Percentiles rank a stretch among this genome's conserved stretches.
These are phyloP conservation scores for Paraurostyla sp. DNA, from an alignment of 73 alveolate genomes.

Conservation along the genomic window DNA sequence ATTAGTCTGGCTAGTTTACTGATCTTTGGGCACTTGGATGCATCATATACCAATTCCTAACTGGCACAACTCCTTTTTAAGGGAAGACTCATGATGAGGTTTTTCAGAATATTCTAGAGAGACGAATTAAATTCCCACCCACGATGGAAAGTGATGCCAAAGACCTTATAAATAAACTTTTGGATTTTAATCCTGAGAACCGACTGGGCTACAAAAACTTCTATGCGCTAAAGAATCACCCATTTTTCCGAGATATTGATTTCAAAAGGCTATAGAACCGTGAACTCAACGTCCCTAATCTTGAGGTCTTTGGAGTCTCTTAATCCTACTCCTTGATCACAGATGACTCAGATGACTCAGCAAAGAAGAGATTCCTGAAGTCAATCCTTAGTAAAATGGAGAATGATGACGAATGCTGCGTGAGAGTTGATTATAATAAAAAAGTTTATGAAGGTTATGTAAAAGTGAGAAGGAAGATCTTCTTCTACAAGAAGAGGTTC, in stretches of 20 bases:
- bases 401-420: background rate
- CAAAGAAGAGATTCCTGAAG: background rate
- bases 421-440: background rate
- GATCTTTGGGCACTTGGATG: slow-evolving; percentile 78
- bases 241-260: slow-evolving; percentile 19
- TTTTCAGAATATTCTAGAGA: slow-evolving; percentile 55
- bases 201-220: slow-evolving; percentile 27
- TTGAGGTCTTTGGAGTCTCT: background rate
- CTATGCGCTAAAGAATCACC: background rate
- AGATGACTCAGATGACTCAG: slow-evolving; percentile 47
- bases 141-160: slow-evolving; percentile 51
- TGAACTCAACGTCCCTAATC: slow-evolving; percentile 18
- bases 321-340: background rate
- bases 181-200: slow-evolving; percentile 52
- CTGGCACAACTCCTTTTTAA: slow-evolving; percentile 70
- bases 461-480: slow-evolving; percentile 23
- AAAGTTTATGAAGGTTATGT: slow-evolving; percentile 23
- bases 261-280: background rate
- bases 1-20: slow-evolving; percentile 40
- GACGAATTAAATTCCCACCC: slow-evolving; percentile 62
- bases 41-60: slow-evolving; percentile 61
- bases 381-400: background rate
- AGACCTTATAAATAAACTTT: slow-evolving; percentile 66
- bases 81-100: slow-evolving; percentile 52
- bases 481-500: slow-evolving; percentile 13